Conservation (phyloP, 2,329 filamentous ascomycete genomes). For the Penicillium sp. region DNA sequence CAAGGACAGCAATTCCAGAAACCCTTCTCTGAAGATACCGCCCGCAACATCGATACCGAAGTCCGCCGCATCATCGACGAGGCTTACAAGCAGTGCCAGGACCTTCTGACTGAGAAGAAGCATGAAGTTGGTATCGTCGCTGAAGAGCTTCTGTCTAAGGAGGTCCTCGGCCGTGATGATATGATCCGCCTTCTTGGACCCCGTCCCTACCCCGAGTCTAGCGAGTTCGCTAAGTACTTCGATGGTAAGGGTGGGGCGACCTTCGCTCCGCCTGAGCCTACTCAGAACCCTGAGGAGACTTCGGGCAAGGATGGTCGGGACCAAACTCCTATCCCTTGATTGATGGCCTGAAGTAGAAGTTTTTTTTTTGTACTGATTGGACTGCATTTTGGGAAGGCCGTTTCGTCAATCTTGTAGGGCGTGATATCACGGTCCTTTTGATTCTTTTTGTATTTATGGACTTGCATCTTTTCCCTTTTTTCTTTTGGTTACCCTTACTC, state of each 20-base stretch:
- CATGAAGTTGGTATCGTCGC: constrained; percentile 84
- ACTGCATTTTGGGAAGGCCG: constrained; percentile 25
- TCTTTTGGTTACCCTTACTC: constrained; percentile 13
- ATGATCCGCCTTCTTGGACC: constrained; percentile 85
- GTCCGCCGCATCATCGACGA: constrained; percentile 89
- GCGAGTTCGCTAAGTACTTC: constrained; percentile 96
- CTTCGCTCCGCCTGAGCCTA: constrained; percentile 52
- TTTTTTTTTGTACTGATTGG: constrained; percentile 18
- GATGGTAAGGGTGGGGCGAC: constrained; percentile 53
- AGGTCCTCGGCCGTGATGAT: constrained; percentile 87
- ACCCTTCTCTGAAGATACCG: constrained; percentile 93
- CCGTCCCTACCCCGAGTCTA: constrained; percentile 78
- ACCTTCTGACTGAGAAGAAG: constrained; percentile 82
- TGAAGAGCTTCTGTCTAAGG: constrained; percentile 88
- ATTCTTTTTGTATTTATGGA: constrained; percentile 24
- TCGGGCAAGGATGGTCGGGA: constrained; percentile 41
- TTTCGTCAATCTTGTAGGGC: constrained; percentile 11
- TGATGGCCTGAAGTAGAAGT: constrained; percentile 11
- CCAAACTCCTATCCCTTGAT: constrained; percentile 32
- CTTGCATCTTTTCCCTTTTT: constrained; percentile 18
- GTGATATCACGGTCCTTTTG: constrained; percentile 27
- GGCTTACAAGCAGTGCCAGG: constrained; percentile 86
- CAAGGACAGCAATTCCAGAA: constrained; percentile 77
- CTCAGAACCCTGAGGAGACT: constrained; percentile 44
- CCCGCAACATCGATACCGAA: constrained; percentile 86